Conservation (phyloP, 2,329 filamentous ascomycete species). For the Pezicula neosporulosa region DNA sequence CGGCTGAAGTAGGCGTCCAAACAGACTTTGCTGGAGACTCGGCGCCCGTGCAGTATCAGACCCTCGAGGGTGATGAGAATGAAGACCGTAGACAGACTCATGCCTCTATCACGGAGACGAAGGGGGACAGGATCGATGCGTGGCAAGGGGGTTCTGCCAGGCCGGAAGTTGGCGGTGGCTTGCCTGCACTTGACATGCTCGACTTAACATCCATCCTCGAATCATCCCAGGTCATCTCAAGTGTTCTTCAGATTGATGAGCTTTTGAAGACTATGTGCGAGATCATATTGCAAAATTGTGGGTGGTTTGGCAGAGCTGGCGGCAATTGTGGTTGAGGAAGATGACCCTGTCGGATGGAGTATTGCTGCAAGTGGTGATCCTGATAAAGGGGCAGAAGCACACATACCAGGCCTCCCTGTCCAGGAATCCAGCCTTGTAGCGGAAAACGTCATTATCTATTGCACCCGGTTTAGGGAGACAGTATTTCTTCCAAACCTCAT, state of each 20-base stretch:
- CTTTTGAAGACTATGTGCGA: slow-evolving; percentile 78
- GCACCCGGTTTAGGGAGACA: slow-evolving; percentile 70
- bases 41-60: slow-evolving; percentile 47
- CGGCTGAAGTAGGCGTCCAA: slow-evolving; percentile 62
- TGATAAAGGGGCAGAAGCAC: slow-evolving; percentile 63
- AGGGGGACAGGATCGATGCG: slow-evolving; percentile 57
- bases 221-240: slow-evolving; percentile 77
- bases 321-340: slow-evolving; percentile 71
- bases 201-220: slow-evolving; percentile 76
- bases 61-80: slow-evolving; percentile 36
- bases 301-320: slow-evolving; percentile 67
- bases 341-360: slow-evolving; percentile 55
- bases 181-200: slow-evolving; percentile 79
- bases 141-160: slow-evolving; percentile 58
- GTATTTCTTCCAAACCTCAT: slow-evolving; percentile 73
- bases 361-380: slow-evolving; percentile 72
- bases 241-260: slow-evolving; percentile 71
- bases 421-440: slow-evolving; percentile 66
- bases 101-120: slow-evolving; percentile 36
- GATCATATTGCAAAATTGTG: slow-evolving; percentile 75
- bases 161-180: slow-evolving; percentile 54
- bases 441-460: slow-evolving; percentile 74
- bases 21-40: slow-evolving; percentile 65
- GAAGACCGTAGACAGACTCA: slow-evolving; percentile 37
- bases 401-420: slow-evolving; percentile 62